These are phyloP conservation scores for Echium plantagineum DNA, from an alignment of 257 asterid species.

Conservation along the genomic window DNA sequence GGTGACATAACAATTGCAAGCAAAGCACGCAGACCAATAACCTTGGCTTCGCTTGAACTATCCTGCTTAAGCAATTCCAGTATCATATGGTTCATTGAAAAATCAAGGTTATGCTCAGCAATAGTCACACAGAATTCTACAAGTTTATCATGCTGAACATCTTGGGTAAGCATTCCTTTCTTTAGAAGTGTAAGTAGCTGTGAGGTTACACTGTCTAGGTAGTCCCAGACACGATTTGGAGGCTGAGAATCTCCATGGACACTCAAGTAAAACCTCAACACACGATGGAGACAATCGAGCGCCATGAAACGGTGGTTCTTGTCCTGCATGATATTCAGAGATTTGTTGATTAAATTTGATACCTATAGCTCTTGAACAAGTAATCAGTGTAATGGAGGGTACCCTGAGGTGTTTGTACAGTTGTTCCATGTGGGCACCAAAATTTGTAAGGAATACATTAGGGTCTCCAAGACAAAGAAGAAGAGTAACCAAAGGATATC, in stretches of 20 bases:
- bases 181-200: slow-evolving; percentile 86
- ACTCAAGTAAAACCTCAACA: slow-evolving; percentile 85
- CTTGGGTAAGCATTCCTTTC: slow-evolving; percentile 96
- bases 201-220: slow-evolving; percentile 94
- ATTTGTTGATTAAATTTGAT: slow-evolving; percentile 9
- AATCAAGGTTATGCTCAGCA: slow-evolving; percentile 98
- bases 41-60: slow-evolving; percentile 93
- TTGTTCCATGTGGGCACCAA: slow-evolving; percentile 97
- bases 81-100: slow-evolving; percentile 91
- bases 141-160: slow-evolving; percentile 95
- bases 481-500: slow-evolving; percentile 95
- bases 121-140: slow-evolving; percentile 96
- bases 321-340: slow-evolving; percentile 49
- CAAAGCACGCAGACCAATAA: slow-evolving; percentile 96
- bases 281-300: slow-evolving; percentile 92
- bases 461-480: slow-evolving; percentile 98
- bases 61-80: slow-evolving; percentile 95
- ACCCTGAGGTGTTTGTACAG: slow-evolving; percentile 93
- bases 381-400: slow-evolving; percentile 8
- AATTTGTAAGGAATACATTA: slow-evolving; percentile 64
- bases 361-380: not conserved
- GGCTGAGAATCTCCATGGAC: slow-evolving; percentile 94
- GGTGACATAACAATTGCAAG: slow-evolving; percentile 99
- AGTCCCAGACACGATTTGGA: slow-evolving; percentile 93
- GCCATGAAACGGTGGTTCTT: slow-evolving; percentile 99